phyloP scores from a whole-genome alignment of 2,329 filamentous ascomycete genomes.

The Xylaria sp. region DNA sequence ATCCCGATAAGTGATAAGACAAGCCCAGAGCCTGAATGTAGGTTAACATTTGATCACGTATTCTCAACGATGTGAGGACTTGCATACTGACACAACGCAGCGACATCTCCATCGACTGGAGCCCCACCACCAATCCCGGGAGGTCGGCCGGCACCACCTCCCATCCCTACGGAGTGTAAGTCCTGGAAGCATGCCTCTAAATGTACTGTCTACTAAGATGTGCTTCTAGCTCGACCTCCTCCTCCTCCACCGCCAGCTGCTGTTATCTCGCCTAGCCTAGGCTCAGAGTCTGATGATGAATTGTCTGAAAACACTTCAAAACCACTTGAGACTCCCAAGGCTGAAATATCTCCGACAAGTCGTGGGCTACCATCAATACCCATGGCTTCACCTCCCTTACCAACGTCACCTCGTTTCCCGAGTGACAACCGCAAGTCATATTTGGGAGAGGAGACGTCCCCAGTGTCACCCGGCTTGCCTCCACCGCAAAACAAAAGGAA shows the following conservation, averaged over 20 bases:
- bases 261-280: conserved; percentile 74
- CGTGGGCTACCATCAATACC: conserved; percentile 58
- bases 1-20: conserved; percentile 45
- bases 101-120: conserved; percentile 45
- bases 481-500: conserved; percentile 61
- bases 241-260: conserved; percentile 64
- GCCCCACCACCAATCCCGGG: conserved; percentile 59
- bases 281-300: conserved; percentile 91
- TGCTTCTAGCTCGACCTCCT: conserved; percentile 66
- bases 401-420: conserved; percentile 55
- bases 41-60: conserved; percentile 38
- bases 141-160: conserved; percentile 65
- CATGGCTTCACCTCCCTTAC: conserved; percentile 56
- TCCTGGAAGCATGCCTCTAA: conserved; percentile 36
- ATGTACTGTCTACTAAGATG: conserved; percentile 40
- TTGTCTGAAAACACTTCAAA: conserved; percentile 67
- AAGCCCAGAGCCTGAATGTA: conserved; percentile 43
- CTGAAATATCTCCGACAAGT: conserved; percentile 52
- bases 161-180: conserved; percentile 71
- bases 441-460: conserved; percentile 51
- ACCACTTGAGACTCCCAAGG: conserved; percentile 54
- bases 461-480: conserved; percentile 52
- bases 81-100: conserved; percentile 44
- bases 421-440: conserved; percentile 50
- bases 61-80: conserved; percentile 28